Evolutionary conservation across 495 filamentous ascomycete genomes (phyloP).

Genomic region (Annulohypoxylon nitens): DNA sequence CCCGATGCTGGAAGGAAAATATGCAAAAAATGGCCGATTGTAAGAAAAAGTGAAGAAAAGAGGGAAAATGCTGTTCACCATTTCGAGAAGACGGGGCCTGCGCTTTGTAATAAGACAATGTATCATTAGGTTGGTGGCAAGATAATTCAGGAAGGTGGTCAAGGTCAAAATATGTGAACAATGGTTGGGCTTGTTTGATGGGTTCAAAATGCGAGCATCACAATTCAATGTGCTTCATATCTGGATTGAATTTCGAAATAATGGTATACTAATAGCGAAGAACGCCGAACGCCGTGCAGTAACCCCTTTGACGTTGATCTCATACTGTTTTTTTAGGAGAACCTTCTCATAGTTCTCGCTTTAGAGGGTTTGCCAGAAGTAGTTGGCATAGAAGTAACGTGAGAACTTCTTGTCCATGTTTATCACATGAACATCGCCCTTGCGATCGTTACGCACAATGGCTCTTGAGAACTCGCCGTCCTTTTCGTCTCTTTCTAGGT

Average conservation of each 20-base stretch:
- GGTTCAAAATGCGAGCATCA: constrained; percentile 12
- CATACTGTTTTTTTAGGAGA: constrained; percentile 8
- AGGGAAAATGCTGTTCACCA: constrained; percentile 1
- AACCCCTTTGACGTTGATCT: constrained; percentile 11
- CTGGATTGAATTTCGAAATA: constrained; percentile 1
- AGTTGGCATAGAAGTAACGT: constrained; percentile 92
- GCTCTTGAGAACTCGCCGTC: constrained; percentile 87
- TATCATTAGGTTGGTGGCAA: neutral
- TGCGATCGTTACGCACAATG: constrained; percentile 85
- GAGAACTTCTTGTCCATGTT: constrained; percentile 95
- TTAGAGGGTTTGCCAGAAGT: constrained; percentile 93
- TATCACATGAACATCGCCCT: constrained; percentile 94
- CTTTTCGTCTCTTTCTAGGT: constrained; percentile 80
- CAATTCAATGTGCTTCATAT: constrained; percentile 2
- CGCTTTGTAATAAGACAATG: constrained; percentile 5
- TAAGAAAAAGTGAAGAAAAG: constrained; percentile 4
- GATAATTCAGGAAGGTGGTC: neutral
- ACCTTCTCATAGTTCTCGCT: constrained; percentile 35
- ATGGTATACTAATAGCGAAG: constrained; percentile 44
- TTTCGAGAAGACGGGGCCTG: constrained; percentile 13
- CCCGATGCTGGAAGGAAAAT: constrained; percentile 23
- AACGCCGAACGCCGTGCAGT: constrained; percentile 38
- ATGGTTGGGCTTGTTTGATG: neutral
- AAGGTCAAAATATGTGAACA: constrained; percentile 18
- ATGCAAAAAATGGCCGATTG: constrained; percentile 14